Percentiles rank a stretch among this genome's conserved stretches.
Evolutionary conservation across 163 green algal species (phyloP).

Genomic region (Volvox carteri): DNA sequence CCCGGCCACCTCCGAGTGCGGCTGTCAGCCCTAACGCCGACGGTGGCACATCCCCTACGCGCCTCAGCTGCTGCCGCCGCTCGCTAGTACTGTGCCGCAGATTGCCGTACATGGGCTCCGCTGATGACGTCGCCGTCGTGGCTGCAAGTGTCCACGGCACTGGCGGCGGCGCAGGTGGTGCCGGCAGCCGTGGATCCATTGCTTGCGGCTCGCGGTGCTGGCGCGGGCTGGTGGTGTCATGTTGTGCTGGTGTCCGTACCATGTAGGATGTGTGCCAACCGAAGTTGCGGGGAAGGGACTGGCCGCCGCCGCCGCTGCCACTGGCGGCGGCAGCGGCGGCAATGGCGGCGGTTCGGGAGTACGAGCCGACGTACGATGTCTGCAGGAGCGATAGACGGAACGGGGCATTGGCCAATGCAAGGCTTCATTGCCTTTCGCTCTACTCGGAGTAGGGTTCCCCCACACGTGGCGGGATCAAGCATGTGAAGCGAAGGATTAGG

Average conservation of each 20-base stretch:
- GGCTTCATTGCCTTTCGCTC: no score
- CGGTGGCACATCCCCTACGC: no score
- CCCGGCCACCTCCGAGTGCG: no score
- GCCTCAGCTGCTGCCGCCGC: background rate
- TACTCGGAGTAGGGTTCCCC: no score
- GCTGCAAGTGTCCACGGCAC: background rate
- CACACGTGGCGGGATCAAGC: no score
- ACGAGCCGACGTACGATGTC: no score
- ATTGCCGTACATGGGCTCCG: background rate
- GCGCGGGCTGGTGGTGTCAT: background rate
- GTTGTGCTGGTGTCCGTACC: background rate
- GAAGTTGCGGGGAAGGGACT: background rate
- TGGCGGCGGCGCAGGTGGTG: background rate
- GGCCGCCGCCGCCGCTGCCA: background rate
- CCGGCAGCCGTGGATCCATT: background rate
- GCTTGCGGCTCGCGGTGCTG: background rate
- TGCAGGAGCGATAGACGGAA: no score
- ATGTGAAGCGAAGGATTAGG: no score
- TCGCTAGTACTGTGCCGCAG: background rate
- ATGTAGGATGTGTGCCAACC: background rate
- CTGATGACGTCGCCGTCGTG: background rate
- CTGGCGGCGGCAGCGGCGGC: background rate
- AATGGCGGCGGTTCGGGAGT: no score
- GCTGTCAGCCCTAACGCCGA: no score
- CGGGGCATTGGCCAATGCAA: no score